Evolutionary conservation across 768 basidiomycete genomes (phyloP), one percentile per base, ranked within the genome.

Genomic region (Termitomyces sp.): DNA sequence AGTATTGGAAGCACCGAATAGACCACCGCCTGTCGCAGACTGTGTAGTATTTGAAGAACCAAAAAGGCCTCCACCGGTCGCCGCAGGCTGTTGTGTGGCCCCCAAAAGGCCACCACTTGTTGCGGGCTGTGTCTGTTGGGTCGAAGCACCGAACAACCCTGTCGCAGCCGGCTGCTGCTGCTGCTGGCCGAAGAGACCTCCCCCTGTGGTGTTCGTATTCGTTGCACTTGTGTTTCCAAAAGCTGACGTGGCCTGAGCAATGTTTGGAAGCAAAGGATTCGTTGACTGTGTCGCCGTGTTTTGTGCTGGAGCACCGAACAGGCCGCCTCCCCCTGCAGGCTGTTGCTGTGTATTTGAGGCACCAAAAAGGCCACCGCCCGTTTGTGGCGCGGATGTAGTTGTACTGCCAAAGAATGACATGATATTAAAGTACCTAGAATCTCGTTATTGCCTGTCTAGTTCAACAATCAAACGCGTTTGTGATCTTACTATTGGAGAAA

Each of bases 1-100:
- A 32, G 65, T 59, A 17, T 60, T 66, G 42, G 66, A 66, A 56
- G 59, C 65, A 9, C 73, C 76, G 45, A 80, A 79, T 40, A 78
- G 59, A 25, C 71, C 60, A 25, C 67, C 68, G 12, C 66, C 64
- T 63, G 68, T 45, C 61, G 69, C 49, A 66, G 62, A 61, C 57
- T 64, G 62, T 37, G 64, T 55, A 32, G 65, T 59, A 17, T 60
- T 66, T 38, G 66, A 66, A 56, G 59, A 66, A 8, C 73, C 76
- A 45, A 80, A 79, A 42, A 78, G 59, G 15, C 72, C 65, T 3
- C 66, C 63, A 8, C 68, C 58, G 20, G 66, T 56, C 32, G 64
- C 50, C 47, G 59, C 59, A 38, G 56, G 65, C 58, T 61, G 74
- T 40, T 63, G 54, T 3, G 63, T 63, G 1, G 55, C 46, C 1